Percentiles rank a stretch among this genome's conserved stretches.
Evolutionary conservation across 1,139 yeast genomes (phyloP).

Genomic region (Yueomyces sp.): DNA sequence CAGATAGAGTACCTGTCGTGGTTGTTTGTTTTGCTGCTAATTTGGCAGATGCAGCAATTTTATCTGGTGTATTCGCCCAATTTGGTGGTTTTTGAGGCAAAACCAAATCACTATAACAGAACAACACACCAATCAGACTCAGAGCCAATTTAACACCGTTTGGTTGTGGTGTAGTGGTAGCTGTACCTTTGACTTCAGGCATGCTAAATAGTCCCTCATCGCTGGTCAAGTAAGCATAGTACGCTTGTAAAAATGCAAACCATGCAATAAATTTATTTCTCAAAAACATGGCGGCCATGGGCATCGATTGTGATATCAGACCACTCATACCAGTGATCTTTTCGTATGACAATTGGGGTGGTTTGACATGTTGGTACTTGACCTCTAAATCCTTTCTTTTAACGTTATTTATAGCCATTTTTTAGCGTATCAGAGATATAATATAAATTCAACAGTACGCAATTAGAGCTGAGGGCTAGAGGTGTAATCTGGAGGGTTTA

Average conservation of each 20-base stretch:
- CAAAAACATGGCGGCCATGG: slow-evolving; percentile 58
- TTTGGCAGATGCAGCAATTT: background rate
- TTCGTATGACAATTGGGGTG: slow-evolving; percentile 35
- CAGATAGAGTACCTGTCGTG: background rate
- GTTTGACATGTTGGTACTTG: slow-evolving; percentile 27
- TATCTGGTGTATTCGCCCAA: background rate
- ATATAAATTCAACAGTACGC: too few species aligned
- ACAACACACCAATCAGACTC: slow-evolving; percentile 33
- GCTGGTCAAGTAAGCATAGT: slow-evolving; percentile 18
- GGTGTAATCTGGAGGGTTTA: too few species aligned
- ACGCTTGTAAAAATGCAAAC: slow-evolving; percentile 20
- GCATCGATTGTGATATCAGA: slow-evolving; percentile 43
- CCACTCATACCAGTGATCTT: slow-evolving; percentile 25
- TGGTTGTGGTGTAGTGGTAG: slow-evolving; percentile 24
- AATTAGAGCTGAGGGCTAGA: too few species aligned
- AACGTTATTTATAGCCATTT: slow-evolving; percentile 19
- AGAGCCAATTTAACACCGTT: slow-evolving; percentile 35
- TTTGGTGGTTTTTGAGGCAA: slow-evolving; percentile 21
- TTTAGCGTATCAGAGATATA: background rate
- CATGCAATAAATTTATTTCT: slow-evolving; percentile 26
- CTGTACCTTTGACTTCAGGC: slow-evolving; percentile 12
- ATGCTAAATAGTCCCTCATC: slow-evolving; percentile 11
- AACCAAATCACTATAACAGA: slow-evolving; percentile 40
- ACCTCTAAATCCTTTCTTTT: slow-evolving; percentile 20
- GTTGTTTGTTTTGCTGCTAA: background rate